phyloP scores from a whole-genome alignment of 495 filamentous ascomycete genomes.

The Darksidea phi region DNA sequence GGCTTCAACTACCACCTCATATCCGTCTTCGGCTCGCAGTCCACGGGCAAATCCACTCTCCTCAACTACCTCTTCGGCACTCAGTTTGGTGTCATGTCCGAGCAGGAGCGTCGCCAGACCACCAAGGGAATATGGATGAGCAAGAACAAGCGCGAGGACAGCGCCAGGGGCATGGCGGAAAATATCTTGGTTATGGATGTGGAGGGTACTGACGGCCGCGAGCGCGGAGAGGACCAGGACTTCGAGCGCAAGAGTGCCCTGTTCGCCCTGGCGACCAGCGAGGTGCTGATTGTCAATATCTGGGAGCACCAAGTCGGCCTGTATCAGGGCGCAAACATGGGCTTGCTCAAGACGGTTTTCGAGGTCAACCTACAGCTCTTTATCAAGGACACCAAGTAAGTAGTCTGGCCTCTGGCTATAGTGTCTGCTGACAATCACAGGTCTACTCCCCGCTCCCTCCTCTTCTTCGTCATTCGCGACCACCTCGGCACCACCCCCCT shows the following conservation, averaged over 20 bases:
- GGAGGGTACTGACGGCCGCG: slow-evolving; percentile 94
- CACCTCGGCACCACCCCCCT: slow-evolving; percentile 90
- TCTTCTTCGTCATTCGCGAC: slow-evolving; percentile 98
- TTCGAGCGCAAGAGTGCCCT: slow-evolving; percentile 97
- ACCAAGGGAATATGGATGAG: slow-evolving; percentile 99
- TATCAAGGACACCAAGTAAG: slow-evolving; percentile 86
- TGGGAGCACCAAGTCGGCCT: slow-evolving; percentile 99
- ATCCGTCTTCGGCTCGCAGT: slow-evolving; percentile 97
- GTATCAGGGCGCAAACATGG: slow-evolving; percentile 99
- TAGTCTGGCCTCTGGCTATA: slow-evolving; percentile 19
- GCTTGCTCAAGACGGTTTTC: slow-evolving; percentile 94
- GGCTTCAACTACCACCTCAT: slow-evolving; percentile 99
- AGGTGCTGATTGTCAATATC: slow-evolving; percentile 97
- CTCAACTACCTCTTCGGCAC: slow-evolving; percentile 96
- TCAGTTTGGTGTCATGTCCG: slow-evolving; percentile 94
- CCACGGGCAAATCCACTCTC: slow-evolving; percentile 95
- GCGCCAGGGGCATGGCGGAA: slow-evolving; percentile 69
- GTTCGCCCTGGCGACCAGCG: slow-evolving; percentile 94
- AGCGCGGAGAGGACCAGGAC: slow-evolving; percentile 96
- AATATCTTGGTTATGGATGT: slow-evolving; percentile 99
- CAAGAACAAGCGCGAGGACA: slow-evolving; percentile 72
- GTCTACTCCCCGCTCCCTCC: slow-evolving; percentile 82
- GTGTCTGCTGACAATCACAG: slow-evolving; percentile 47
- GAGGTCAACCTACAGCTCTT: slow-evolving; percentile 98
- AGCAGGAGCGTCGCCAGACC: slow-evolving; percentile 84